Evolutionary conservation across 495 filamentous ascomycete genomes (phyloP), one percentile per base, ranked within the genome.

Genomic region (Penicillium longicatenatum): DNA sequence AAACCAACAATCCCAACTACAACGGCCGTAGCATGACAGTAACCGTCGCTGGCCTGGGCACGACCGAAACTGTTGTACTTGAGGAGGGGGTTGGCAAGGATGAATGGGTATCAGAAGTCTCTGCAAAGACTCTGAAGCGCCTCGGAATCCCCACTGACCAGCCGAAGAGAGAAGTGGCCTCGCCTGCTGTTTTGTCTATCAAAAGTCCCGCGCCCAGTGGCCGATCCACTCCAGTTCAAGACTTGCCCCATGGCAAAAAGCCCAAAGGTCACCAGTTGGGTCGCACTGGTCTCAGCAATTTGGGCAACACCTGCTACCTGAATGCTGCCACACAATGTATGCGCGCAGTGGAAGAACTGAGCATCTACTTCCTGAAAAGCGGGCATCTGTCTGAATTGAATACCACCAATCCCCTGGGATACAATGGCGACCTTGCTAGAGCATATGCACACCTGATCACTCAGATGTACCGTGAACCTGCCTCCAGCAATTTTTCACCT

Each of bases 281-380:
- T 19, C 29, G 62, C 26, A 89, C 91, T 43, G 94, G 94, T 29
- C 74, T 98, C 45, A 85, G 82, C 52, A 98, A 98, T 65, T 74
- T 98, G 24, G 94, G 94, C 17, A 98, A 98, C 63, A 97, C 94
- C 0, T 98, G 94, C 74, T 98, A 98, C 71, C 97, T 97, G 91
- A 97, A 97, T 73, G 96, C 94, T 16, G 94, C 95, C 20, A 74
- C 97, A 50, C 94, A 98, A 69, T 98, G 94, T 68, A 80, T 98
- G 39, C 84, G 92, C 33, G 93, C 88, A 60, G 89, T 96, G 3
- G 90, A 95, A 59, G 94, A 98, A 72, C 76, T 98, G 64, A 91
- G 90, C 6, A 84, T 88, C 57, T 98, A 97, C 72, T 98, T 98
- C 71, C 73, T 97, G 19, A 11, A 31, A 6, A 81, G 86, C 49